These are phyloP conservation scores for Leccinum rimulosum DNA, from an alignment of 768 basidiomycete genomes.

Conservation along the genomic window DNA sequence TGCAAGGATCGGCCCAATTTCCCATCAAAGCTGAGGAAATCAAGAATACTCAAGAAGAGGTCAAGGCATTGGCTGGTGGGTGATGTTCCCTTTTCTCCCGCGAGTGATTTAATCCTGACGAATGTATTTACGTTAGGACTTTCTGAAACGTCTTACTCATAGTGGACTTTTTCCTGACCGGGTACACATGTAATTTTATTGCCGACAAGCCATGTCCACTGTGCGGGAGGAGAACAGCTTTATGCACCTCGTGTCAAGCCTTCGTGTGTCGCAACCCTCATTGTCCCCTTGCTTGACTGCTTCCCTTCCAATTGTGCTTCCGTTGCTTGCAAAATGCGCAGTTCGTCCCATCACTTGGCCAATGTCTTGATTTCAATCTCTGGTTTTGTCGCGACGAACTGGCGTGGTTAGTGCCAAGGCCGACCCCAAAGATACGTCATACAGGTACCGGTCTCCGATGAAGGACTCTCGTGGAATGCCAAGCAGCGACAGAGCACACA, in stretches of 20 bases:
- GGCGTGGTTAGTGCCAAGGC: slow-evolving; percentile 20
- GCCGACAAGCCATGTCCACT: slow-evolving; percentile 11
- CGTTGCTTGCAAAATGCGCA: slow-evolving; percentile 7
- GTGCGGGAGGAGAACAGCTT: slow-evolving; percentile 4
- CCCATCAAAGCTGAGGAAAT: no score
- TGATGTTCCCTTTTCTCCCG: no score
- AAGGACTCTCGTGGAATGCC: neutral
- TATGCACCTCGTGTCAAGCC: slow-evolving; percentile 10
- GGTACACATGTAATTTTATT: neutral
- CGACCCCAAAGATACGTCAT: slow-evolving; percentile 10
- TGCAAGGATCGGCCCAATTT: no score
- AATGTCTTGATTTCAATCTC: slow-evolving; percentile 20
- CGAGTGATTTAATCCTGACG: no score
- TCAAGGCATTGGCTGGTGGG: no score
- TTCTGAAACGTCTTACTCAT: slow-evolving; percentile 14
- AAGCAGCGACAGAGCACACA: slow-evolving; percentile 13
- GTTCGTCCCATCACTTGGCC: slow-evolving; percentile 6
- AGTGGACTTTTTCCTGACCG: slow-evolving; percentile 4
- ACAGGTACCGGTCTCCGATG: neutral
- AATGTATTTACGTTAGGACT: slow-evolving; percentile 7
- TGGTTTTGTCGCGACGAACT: slow-evolving; percentile 23
- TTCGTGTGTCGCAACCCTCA: slow-evolving; percentile 18
- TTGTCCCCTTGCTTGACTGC: slow-evolving; percentile 15
- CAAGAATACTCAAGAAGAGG: no score
- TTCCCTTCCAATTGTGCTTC: slow-evolving; percentile 19